Evolutionary conservation across 2,329 filamentous ascomycete species (phyloP), one percentile per base, ranked within the genome.

Genomic region (Aspergillus jensenii): DNA sequence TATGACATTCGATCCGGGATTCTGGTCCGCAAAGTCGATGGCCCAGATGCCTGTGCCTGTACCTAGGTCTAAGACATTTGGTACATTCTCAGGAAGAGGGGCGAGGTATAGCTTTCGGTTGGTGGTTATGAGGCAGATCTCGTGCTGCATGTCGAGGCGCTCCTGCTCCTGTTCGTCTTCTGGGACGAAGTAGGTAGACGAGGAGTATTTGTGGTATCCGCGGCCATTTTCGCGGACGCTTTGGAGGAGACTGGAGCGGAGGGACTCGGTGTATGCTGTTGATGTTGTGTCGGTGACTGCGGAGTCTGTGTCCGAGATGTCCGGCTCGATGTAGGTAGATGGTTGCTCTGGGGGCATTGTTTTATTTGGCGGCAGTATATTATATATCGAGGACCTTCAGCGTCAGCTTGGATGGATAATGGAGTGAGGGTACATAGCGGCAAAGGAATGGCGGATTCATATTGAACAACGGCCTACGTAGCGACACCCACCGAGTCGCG

Each of bases 171-270:
- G 59, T 39, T 71, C 71, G 43, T 73, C 71, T 58, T 74, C 73
- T n/a, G 72, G 72, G 50, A 72, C 57, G 8, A 59, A 51, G 19
- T 65, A 71, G 45, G 62, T 58, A 52, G 64, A 69, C 15, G 65
- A 61, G 6, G 63, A 62, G 56, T 63, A 69, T 35, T 63, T 67
- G 61, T 72, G 71, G 56, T 74, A 75, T 12, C 73, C 68, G n/a
- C 73, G 71, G n/a, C 73, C 74, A 62, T 75, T 73, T 55, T 75
- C 73, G 57, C 71, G 76, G 43, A 72, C 63, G 64, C 73, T 76
- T 43, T 74, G 60, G 7, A 71, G 56, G 8, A 74, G 62, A 44
- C 70, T 74, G 2, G 59, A 62, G 4, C 64, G 64, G 1, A 68
- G 50, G 6, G 63, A 67, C 15, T 64, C 63, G 37, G 61, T 56